Percentiles rank a stretch among this genome's conserved stretches.
phyloP scores from a whole-genome alignment of 352 stramenopile genomes.

The Nothophytophthora sp. region DNA sequence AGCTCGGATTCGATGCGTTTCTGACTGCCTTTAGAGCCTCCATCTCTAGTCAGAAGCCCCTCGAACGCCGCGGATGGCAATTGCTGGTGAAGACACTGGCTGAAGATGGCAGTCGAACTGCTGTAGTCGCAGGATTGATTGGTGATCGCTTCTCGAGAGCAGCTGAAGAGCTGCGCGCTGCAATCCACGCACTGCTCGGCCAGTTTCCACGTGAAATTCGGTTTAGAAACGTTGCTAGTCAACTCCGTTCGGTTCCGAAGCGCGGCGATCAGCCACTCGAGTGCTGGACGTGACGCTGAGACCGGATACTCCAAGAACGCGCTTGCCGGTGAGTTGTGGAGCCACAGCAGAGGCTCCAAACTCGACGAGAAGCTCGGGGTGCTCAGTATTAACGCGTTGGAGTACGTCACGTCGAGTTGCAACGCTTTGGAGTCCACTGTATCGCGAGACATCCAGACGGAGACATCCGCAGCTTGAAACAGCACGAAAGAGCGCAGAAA shows the following conservation, averaged over 20 bases:
- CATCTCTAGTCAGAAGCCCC: not conserved
- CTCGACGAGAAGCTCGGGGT: constrained; percentile 1
- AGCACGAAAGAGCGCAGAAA: constrained; percentile 17
- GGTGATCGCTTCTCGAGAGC: not conserved
- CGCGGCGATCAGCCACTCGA: constrained; percentile 6
- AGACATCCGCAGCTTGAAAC: constrained; percentile 4
- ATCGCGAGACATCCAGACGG: not conserved
- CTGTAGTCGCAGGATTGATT: constrained; percentile 10
- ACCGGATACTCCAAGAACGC: constrained; percentile 7
- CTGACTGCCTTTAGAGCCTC: too few relatives aligned
- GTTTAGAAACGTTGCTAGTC: not conserved
- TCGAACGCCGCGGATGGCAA: not conserved
- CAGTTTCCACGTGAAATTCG: constrained; percentile 3
- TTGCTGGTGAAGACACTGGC: constrained; percentile 8
- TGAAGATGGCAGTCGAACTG: constrained; percentile 1
- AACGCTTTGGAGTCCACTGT: not conserved
- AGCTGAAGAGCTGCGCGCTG: constrained; percentile 8
- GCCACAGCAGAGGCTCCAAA: not conserved
- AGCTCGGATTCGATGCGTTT: constrained; percentile 4
- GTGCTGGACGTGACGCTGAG: not conserved
- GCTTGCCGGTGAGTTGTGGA: not conserved
- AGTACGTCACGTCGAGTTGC: constrained; percentile 6
- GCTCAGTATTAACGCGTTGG: constrained; percentile 6
- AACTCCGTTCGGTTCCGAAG: constrained; percentile 5
- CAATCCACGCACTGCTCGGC: constrained; percentile 11